These are phyloP conservation scores for Coniochaeta sp. DNA, from an alignment of 2,329 filamentous ascomycete species.

Conservation along the genomic window DNA sequence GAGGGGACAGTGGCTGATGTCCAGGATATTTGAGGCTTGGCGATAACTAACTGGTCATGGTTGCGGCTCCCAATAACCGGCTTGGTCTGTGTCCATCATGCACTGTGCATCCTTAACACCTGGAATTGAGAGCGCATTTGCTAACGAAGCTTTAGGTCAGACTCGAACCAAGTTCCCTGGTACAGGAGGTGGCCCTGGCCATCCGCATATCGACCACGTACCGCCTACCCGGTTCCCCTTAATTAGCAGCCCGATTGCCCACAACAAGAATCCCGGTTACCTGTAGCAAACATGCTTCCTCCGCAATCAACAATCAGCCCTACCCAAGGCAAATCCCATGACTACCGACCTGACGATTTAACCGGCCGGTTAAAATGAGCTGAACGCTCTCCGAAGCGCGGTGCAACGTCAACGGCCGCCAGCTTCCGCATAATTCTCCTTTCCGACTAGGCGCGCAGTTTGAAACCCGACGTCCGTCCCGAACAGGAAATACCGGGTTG, in stretches of 20 bases:
- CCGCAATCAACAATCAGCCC: not conserved
- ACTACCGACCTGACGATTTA: not conserved
- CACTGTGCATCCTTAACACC: not conserved
- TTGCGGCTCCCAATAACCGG: not conserved
- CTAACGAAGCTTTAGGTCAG: not conserved
- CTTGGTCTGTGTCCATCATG: not conserved
- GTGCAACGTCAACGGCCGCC: slow-evolving; percentile 1
- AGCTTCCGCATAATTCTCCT: slow-evolving; percentile 2
- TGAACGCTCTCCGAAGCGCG: not conserved
- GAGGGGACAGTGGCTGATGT: not conserved
- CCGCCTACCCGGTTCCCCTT: slow-evolving; percentile 2
- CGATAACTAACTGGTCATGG: not conserved
- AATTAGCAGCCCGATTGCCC: not conserved
- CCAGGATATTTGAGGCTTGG: not conserved
- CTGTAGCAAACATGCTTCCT: not conserved
- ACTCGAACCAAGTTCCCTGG: not conserved
- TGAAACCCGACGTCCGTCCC: not conserved
- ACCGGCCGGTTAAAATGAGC: slow-evolving; percentile 1
- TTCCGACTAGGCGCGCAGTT: not conserved
- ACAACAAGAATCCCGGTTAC: not conserved
- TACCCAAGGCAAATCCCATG: not conserved
- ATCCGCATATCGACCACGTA: not conserved
- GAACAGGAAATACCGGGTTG: not conserved
- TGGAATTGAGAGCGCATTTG: not conserved
- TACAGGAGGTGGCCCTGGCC: not conserved